Base-by-base conservation (phyloP, 139 green algal species). In the Yamagishiella unicocca region DNA sequence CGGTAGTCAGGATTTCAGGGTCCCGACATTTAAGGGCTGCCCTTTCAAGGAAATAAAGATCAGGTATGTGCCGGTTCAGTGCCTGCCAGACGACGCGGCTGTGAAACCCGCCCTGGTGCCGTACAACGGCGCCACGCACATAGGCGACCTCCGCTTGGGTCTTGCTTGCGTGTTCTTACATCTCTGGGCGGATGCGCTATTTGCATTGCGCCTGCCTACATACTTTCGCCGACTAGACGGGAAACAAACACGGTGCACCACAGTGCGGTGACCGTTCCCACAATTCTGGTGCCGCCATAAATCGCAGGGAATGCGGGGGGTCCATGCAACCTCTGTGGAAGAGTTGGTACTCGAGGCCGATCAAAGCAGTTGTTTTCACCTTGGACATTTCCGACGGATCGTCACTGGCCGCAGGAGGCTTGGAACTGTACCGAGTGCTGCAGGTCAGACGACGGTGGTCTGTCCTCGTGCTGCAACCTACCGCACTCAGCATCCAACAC, bases 251-350 rank as follows among this genome's bases (percentile, higher is more conserved):
- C 7, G 21, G n/a, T 55, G 35, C 29, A 8, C 62, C 29, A 29
- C 62, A 38, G n/a, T n/a, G n/a, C n/a, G n/a, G n/a, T n/a, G 4
- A 29, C 62, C 62, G 7, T 6, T n/a, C 62, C 29, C 61, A 70
- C 61, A 2, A 4, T 12, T 58, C 50, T 17, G 12, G 12, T 17
- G 14, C 50, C 50, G 50, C 50, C 50, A 58, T 25, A 25, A 33
- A 25, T 8, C 12, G 31, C 66, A 81, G 73, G 73, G 73, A 81
- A 45, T 81, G 73, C 43, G 73, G 73, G 14, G 73, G 73, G 14
- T 66, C 43, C 73, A 81, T 81, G 73, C 73, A 81, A 45, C 73
- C 73, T 25, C 73, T 81, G 73, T 81, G 73, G 73, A 8, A 29
- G 27, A 50, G 66, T 29, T 81, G 73, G 73, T 81, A 81, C 19